These are phyloP conservation scores for Helianthus tuberosus DNA, from an alignment of 129 eudicot species.

Conservation along the genomic window DNA sequence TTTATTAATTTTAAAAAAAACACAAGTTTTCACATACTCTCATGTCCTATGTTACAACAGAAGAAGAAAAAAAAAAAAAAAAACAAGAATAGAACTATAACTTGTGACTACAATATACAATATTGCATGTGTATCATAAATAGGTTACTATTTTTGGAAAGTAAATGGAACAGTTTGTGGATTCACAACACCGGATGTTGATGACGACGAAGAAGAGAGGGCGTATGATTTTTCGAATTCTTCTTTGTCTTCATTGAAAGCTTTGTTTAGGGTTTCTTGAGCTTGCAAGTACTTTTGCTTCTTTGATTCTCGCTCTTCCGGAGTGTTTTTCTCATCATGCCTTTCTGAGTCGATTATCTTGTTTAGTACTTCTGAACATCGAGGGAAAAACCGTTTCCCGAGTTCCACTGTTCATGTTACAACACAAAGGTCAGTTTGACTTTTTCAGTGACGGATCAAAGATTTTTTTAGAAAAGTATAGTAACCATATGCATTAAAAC, in stretches of 20 bases:
- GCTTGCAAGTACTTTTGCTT: constrained; percentile 64
- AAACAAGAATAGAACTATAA: not conserved
- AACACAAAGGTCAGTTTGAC: constrained; percentile 13
- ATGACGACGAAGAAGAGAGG: constrained; percentile 73
- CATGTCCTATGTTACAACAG: constrained; percentile 8
- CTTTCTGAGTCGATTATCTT: constrained; percentile 83
- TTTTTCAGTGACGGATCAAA: not conserved
- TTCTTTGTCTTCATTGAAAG: constrained; percentile 74
- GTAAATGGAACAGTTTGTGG: constrained; percentile 40
- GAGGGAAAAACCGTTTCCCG: constrained; percentile 89
- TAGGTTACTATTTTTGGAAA: constrained; percentile 30
- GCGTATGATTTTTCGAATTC: constrained; percentile 52
- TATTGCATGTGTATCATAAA: constrained; percentile 5
- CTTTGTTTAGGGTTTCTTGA: constrained; percentile 65
- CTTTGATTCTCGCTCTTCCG: constrained; percentile 66
- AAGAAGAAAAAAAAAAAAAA: not conserved
- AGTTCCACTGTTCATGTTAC: constrained; percentile 72
- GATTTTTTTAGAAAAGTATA: not conserved
- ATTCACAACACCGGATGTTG: constrained; percentile 57
- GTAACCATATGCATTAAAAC: not conserved
- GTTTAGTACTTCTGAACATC: constrained; percentile 84
- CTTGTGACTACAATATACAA: constrained; percentile 28
- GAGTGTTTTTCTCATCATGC: constrained; percentile 43
- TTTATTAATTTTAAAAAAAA: no score
- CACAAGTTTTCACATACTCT: not conserved